Conservation (phyloP, 78 protist genomes). For the Dictyostelium firmibasis region DNA sequence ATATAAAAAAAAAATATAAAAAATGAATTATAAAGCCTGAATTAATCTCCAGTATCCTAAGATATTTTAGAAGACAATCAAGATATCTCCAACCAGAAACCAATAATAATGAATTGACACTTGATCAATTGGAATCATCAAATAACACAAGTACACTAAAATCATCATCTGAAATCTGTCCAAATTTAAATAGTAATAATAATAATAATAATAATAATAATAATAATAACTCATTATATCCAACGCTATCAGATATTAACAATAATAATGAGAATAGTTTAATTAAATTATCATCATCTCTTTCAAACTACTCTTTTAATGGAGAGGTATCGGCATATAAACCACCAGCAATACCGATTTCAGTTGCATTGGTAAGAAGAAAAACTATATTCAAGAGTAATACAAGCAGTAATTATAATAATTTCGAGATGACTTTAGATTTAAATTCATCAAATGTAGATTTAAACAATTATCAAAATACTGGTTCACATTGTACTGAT, state of each 20-base stretch:
- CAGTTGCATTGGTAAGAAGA: conserved; percentile 15
- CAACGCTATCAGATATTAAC: no score
- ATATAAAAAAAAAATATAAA: neutral
- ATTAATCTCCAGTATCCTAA: neutral
- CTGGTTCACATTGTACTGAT: conserved; percentile 2
- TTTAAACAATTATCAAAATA: conserved; percentile 8
- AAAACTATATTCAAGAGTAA: neutral
- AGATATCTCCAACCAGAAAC: conserved; percentile 4
- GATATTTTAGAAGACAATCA: conserved; percentile 18
- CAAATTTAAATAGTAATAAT: neutral
- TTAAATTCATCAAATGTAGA: neutral
- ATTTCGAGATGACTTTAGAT: neutral
- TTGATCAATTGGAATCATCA: conserved; percentile 18
- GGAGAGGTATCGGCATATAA: neutral
- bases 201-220: neutral
- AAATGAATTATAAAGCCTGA: neutral
- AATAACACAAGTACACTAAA: neutral
- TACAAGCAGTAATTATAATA: neutral
- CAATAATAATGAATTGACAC: neutral
- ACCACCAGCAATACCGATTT: conserved; percentile 27
- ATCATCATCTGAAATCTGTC: neutral
- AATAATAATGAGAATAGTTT: neutral
- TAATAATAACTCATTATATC: neutral
- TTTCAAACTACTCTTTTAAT: neutral
- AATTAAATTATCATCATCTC: neutral